Percentiles rank a stretch among this genome's conserved stretches.
Evolutionary conservation across 208 protist genomes (phyloP).

Genomic region (Leishmania guyanensis): DNA sequence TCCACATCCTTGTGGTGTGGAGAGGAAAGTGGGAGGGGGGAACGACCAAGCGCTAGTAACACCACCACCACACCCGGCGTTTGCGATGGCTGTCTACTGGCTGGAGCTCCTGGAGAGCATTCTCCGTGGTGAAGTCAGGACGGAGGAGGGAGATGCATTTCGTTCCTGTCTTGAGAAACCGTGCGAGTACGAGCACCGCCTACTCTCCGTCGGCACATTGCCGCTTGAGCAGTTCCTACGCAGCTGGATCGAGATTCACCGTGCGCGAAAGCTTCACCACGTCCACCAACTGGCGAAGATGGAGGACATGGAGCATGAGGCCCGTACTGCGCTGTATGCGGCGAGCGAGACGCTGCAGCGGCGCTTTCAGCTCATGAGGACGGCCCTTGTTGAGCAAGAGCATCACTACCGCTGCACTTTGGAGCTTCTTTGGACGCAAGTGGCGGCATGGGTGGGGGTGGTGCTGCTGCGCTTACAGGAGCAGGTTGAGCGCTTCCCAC

Average conservation of each 20-base stretch:
- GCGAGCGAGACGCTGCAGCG: conserved; percentile 20
- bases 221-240: conserved; percentile 39
- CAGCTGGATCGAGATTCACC: conserved; percentile 34
- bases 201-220: conserved; percentile 37
- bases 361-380: conserved; percentile 23
- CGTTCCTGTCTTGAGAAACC: neutral
- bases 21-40: neutral
- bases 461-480: conserved; percentile 38
- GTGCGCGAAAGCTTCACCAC: conserved; percentile 34
- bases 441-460: conserved; percentile 39
- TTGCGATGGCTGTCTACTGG: neutral
- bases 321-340: conserved; percentile 38
- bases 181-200: conserved; percentile 31
- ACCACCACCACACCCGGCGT: conserved; percentile 5
- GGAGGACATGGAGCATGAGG: conserved; percentile 18
- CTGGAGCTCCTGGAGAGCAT: conserved; percentile 41
- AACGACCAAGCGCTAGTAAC: neutral
- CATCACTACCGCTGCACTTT: conserved; percentile 41
- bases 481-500: conserved; percentile 43
- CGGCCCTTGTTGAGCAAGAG: conserved; percentile 34
- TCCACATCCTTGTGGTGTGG: neutral
- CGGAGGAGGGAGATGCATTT: conserved; percentile 32
- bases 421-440: conserved; percentile 33
- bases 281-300: conserved; percentile 14
- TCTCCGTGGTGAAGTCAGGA: conserved; percentile 26